Evolutionary conservation across 306 rosid genomes (phyloP).

Genomic region (Dryas alaskensis): DNA sequence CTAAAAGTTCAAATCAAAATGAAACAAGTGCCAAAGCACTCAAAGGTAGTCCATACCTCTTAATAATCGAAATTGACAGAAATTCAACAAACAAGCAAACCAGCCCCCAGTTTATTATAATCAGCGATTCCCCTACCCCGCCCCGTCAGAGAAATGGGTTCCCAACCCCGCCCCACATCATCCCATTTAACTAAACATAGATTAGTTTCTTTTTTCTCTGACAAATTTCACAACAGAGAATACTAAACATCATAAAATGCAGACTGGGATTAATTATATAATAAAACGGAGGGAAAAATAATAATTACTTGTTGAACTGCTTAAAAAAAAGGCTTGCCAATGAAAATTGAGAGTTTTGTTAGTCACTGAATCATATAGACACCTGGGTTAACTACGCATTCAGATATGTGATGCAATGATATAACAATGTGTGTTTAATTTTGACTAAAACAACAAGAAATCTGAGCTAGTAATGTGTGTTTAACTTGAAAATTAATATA

Average conservation of each 20-base stretch:
- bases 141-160: too few relatives aligned
- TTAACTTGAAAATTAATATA: too few relatives aligned
- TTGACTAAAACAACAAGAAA: not conserved
- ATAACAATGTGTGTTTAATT: not conserved
- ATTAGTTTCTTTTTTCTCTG: not conserved
- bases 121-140: not conserved
- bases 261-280: not conserved
- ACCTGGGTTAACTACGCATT: too few relatives aligned
- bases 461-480: not conserved
- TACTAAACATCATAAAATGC: not conserved
- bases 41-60: too few relatives aligned
- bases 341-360: not conserved
- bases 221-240: not conserved
- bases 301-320: not conserved
- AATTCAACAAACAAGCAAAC: not conserved
- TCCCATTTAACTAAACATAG: not conserved
- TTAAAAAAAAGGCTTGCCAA: not conserved
- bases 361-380: not conserved
- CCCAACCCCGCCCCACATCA: not conserved
- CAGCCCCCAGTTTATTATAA: not conserved
- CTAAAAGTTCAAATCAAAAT: too few relatives aligned
- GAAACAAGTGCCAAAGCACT: too few relatives aligned
- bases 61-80: not conserved
- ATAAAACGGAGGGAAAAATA: too few relatives aligned
- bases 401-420: too few relatives aligned